Conservation (phyloP, 345 rosid species). For the Stellera chamaejasme region DNA sequence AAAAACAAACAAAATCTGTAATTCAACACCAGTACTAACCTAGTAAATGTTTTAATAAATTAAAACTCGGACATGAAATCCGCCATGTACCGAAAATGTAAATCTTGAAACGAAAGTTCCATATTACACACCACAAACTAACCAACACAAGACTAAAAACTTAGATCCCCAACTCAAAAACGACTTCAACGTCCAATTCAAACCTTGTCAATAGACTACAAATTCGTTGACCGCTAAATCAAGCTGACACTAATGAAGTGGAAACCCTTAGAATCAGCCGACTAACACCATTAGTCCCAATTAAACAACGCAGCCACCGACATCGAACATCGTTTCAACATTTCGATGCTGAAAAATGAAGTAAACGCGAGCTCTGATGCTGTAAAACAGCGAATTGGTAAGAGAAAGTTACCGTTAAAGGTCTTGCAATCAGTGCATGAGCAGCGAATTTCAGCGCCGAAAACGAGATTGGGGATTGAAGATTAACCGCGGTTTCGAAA, state of each 20-base stretch:
- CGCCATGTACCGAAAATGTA: not conserved
- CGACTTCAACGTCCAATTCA: too few relatives aligned
- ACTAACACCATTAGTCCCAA: not conserved
- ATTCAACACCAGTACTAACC: not conserved
- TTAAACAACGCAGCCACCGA: conserved; percentile 1
- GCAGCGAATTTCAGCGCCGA: too few relatives aligned
- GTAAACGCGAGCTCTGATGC: too few relatives aligned
- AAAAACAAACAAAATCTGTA: conserved; percentile 6
- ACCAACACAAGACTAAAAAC: too few relatives aligned
- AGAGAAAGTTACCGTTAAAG: conserved; percentile 17
- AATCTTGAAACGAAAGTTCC: too few relatives aligned
- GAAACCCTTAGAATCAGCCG: too few relatives aligned
- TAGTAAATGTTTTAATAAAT: not conserved
- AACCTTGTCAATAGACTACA: too few relatives aligned
- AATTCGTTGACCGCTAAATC: too few relatives aligned
- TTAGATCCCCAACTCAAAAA: too few relatives aligned
- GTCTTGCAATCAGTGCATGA: conserved; percentile 3
- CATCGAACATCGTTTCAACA: not conserved
- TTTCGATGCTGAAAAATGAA: not conserved
- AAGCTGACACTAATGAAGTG: too few relatives aligned
- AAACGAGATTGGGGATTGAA: not conserved
- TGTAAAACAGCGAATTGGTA: not conserved
- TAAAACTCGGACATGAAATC: not conserved
- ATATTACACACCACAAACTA: too few relatives aligned
- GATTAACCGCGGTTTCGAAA: not conserved